These are phyloP conservation scores for Akanthomyces dipterigenus DNA, from an alignment of 2,329 filamentous ascomycete genomes.

Conservation along the genomic window DNA sequence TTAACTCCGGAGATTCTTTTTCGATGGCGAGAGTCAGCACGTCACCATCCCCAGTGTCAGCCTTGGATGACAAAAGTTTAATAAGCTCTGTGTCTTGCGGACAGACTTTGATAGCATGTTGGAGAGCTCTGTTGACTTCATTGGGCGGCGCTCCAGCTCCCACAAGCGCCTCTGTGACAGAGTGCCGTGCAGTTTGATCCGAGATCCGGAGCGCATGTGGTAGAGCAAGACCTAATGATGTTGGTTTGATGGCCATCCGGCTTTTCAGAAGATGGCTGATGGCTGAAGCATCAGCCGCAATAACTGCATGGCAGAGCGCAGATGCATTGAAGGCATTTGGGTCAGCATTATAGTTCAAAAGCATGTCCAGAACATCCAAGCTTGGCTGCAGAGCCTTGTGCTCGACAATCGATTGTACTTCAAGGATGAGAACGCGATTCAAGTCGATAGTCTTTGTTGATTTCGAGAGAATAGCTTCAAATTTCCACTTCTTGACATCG, in stretches of 20 bases:
- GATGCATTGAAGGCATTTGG: slow-evolving; percentile 47
- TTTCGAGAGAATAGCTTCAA: slow-evolving; percentile 39
- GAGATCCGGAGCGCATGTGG: slow-evolving; percentile 45
- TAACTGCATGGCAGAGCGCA: slow-evolving; percentile 44
- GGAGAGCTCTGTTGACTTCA: slow-evolving; percentile 46
- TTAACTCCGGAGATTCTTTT: slow-evolving; percentile 37
- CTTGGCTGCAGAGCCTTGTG: slow-evolving; percentile 30
- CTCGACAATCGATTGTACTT: slow-evolving; percentile 41
- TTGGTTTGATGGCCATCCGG: slow-evolving; percentile 29
- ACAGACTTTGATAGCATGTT: slow-evolving; percentile 42
- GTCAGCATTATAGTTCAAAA: slow-evolving; percentile 46
- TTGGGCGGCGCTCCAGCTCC: slow-evolving; percentile 39
- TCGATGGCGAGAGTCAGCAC: slow-evolving; percentile 41
- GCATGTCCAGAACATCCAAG: slow-evolving; percentile 36
- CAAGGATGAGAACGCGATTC: slow-evolving; percentile 40
- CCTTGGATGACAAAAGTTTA: slow-evolving; percentile 35
- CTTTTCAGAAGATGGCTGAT: slow-evolving; percentile 42
- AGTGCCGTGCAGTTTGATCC: slow-evolving; percentile 44
- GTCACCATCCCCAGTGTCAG: slow-evolving; percentile 44
- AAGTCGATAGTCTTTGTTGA: slow-evolving; percentile 37
- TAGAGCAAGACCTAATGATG: slow-evolving; percentile 42
- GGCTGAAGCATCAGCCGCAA: slow-evolving; percentile 36
- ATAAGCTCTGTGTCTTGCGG: slow-evolving; percentile 44
- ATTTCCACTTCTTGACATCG: slow-evolving; percentile 41
- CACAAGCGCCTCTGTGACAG: slow-evolving; percentile 43